A percentile compares a stretch with the other conserved stretches of the same genome.
These are phyloP conservation scores for Lentinula raphanica DNA, from an alignment of 768 basidiomycete species.

Conservation along the genomic window DNA sequence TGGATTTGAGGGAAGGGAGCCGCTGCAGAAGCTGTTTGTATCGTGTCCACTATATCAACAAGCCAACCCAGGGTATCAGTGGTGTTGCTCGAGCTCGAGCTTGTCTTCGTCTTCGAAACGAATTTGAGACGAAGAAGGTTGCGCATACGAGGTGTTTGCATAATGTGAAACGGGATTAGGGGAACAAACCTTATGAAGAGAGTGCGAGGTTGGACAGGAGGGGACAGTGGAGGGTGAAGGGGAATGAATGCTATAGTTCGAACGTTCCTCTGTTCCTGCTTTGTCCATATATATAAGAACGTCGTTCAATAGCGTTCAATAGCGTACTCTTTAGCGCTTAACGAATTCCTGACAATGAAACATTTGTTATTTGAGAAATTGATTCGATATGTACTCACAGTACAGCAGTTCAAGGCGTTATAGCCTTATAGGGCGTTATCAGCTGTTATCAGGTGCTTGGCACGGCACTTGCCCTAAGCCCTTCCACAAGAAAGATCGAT, in stretches of 20 bases:
- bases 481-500: too few relatives aligned
- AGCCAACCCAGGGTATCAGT: not conserved
- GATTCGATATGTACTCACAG: too few relatives aligned
- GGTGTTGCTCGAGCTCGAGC: not conserved
- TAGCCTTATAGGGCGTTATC: too few relatives aligned
- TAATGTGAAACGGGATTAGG: not conserved
- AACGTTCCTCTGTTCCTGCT: not conserved
- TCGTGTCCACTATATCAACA: not conserved
- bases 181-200: not conserved
- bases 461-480: too few relatives aligned
- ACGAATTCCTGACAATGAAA: not conserved
- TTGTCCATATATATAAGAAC: not conserved
- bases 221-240: not conserved
- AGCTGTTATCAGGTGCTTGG: too few relatives aligned
- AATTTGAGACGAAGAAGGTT: not conserved
- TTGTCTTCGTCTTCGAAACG: not conserved
- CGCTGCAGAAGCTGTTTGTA: not conserved
- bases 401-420: too few relatives aligned
- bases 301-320: not conserved
- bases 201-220: not conserved
- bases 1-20: conserved; percentile 1
- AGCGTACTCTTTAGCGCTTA: not conserved
- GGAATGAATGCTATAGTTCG: not conserved
- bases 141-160: not conserved
- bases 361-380: too few relatives aligned